phyloP scores from a whole-genome alignment of 2,329 filamentous ascomycete species.

The Alternaria gansuensis region DNA sequence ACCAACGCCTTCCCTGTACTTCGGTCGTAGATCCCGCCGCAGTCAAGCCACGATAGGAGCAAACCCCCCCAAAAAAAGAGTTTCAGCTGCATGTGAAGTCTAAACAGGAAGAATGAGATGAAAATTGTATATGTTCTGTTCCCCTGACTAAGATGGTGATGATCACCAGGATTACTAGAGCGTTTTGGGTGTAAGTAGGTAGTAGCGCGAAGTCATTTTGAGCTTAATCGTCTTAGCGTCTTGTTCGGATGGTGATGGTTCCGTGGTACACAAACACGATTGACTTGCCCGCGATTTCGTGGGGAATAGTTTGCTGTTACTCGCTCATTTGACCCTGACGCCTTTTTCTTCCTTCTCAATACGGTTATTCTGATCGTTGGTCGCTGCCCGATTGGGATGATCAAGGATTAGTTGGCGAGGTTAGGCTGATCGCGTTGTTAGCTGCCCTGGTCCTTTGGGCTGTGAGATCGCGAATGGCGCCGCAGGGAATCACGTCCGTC shows the following conservation, averaged over 20 bases:
- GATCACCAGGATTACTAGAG: background rate
- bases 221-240: slow-evolving; percentile 13
- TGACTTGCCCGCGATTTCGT: slow-evolving; percentile 8
- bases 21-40: background rate
- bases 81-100: background rate
- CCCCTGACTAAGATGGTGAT: slow-evolving; percentile 6
- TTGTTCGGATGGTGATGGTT: slow-evolving; percentile 12
- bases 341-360: background rate
- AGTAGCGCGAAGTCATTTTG: slow-evolving; percentile 9
- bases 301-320: background rate
- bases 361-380: background rate
- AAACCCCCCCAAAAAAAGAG: background rate
- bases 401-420: background rate
- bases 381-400: slow-evolving; percentile 1
- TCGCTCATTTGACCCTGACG: background rate
- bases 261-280: slow-evolving; percentile 13
- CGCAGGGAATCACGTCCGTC: slow-evolving; percentile 8
- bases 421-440: background rate
- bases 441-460: slow-evolving; percentile 2
- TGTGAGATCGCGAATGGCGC: slow-evolving; percentile 6
- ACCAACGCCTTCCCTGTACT: background rate
- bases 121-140: slow-evolving; percentile 7
- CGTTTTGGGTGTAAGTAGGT: background rate
- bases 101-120: background rate
- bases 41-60: background rate